A percentile compares a stretch with the other conserved stretches of the same genome.
Conservation (phyloP, 2,329 filamentous ascomycete genomes). For the Colletotrichum sp. region DNA sequence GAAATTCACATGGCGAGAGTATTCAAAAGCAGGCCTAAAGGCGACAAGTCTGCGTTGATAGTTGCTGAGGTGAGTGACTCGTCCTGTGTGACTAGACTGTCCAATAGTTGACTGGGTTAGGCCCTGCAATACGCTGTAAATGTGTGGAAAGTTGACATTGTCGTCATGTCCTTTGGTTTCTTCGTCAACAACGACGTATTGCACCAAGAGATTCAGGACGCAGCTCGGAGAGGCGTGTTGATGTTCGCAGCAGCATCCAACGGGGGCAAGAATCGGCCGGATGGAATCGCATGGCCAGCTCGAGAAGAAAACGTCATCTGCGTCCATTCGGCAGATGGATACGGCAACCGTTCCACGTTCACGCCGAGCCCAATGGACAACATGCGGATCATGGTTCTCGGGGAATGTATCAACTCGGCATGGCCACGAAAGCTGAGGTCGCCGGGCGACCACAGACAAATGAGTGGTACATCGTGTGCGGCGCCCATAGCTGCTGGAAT, state of each 20-base stretch:
- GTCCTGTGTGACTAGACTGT: fast-evolving
- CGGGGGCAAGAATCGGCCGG: not conserved
- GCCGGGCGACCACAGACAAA: not conserved
- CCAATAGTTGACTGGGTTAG: fast-evolving
- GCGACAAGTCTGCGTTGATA: fast-evolving
- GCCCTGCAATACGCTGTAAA: fast-evolving
- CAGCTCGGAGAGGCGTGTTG: fast-evolving
- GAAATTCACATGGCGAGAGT: not conserved
- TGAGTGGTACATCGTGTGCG: not conserved
- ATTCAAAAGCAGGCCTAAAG: not conserved
- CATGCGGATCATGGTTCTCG: not conserved
- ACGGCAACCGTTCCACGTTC: not conserved
- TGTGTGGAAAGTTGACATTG: fast-evolving
- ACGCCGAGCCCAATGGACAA: not conserved
- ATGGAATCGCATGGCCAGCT: not conserved
- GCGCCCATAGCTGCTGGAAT: not conserved
- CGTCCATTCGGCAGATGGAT: not conserved
- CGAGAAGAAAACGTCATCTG: not conserved
- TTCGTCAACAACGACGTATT: fast-evolving
- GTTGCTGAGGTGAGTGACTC: not conserved
- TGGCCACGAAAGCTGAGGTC: not conserved
- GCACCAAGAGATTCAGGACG: not conserved
- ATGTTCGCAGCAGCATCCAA: not conserved
- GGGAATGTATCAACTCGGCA: not conserved
- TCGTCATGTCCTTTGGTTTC: not conserved